These are phyloP conservation scores for Debaryomyces nepalensis DNA, from an alignment of 1,139 yeast species.

Conservation along the genomic window DNA sequence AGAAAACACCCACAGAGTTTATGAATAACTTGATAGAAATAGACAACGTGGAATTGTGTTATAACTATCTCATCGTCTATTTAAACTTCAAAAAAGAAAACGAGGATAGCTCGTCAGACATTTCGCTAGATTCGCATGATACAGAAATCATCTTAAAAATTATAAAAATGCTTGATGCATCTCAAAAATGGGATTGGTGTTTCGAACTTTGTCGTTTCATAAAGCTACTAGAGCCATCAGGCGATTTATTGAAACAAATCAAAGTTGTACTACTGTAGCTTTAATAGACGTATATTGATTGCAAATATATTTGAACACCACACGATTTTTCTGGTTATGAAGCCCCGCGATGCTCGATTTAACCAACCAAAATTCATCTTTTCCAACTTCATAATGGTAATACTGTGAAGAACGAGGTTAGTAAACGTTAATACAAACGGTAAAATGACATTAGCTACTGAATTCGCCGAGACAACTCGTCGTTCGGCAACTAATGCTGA, in stretches of 20 bases:
- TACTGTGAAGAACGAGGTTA: slow-evolving; percentile 9
- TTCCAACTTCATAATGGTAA: slow-evolving; percentile 16
- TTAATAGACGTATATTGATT: background rate
- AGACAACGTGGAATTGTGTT: slow-evolving; percentile 46
- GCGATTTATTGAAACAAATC: slow-evolving; percentile 30
- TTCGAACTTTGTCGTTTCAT: slow-evolving; percentile 52
- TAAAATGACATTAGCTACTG: slow-evolving; percentile 70
- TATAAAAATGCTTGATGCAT: slow-evolving; percentile 36
- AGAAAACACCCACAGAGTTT: slow-evolving; percentile 43
- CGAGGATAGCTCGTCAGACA: slow-evolving; percentile 21
- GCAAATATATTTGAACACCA: slow-evolving; percentile 4
- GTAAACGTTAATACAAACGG: slow-evolving; percentile 14
- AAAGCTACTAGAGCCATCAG: slow-evolving; percentile 46
- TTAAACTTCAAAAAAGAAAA: slow-evolving; percentile 45
- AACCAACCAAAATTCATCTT: slow-evolving; percentile 37
- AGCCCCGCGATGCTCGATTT: slow-evolving; percentile 12
- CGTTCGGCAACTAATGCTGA: slow-evolving; percentile 66
- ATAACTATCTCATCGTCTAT: slow-evolving; percentile 47
- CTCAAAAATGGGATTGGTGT: slow-evolving; percentile 50
- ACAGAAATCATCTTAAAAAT: slow-evolving; percentile 39
- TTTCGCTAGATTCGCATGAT: slow-evolving; percentile 35
- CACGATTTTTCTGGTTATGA: slow-evolving; percentile 8
- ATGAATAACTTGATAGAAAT: slow-evolving; percentile 42
- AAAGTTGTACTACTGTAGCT: slow-evolving; percentile 15
- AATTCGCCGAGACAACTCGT: slow-evolving; percentile 82